phyloP scores from a whole-genome alignment of 805 yeast genomes.

The Candida montana region DNA sequence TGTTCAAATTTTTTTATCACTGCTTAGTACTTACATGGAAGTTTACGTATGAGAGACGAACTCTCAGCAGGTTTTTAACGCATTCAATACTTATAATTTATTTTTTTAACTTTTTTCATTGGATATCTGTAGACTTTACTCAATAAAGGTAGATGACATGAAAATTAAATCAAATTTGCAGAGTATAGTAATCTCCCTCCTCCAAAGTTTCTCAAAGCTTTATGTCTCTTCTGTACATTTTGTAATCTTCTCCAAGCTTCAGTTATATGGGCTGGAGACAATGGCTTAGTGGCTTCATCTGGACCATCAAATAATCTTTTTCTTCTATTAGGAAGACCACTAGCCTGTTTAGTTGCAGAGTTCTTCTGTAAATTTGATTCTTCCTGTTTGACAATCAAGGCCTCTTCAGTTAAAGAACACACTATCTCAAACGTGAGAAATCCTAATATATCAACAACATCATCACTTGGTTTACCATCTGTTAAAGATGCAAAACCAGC shows the following conservation, averaged over 20 bases:
- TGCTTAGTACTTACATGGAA: no score
- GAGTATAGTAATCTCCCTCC: slow-evolving; percentile 38
- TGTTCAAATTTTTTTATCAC: no score
- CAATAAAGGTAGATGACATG: no score
- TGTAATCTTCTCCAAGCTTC: slow-evolving; percentile 89
- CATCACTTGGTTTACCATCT: slow-evolving; percentile 91
- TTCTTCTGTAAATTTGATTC: slow-evolving; percentile 46
- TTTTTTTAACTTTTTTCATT: no score
- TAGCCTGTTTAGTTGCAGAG: slow-evolving; percentile 21
- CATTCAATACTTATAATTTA: no score
- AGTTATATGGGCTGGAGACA: slow-evolving; percentile 72
- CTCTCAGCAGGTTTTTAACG: no score
- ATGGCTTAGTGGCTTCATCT: slow-evolving; percentile 74
- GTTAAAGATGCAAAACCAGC: slow-evolving; percentile 79
- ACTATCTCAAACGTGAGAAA: slow-evolving; percentile 95
- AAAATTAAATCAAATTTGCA: slow-evolving; percentile 29
- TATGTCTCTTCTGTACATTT: slow-evolving; percentile 46
- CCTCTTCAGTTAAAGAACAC: slow-evolving; percentile 89
- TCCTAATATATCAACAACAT: slow-evolving; percentile 92
- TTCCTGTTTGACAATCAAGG: slow-evolving; percentile 68
- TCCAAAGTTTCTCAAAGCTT: slow-evolving; percentile 62
- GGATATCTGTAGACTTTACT: no score
- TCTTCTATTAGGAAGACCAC: slow-evolving; percentile 40
- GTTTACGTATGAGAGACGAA: no score
- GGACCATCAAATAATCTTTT: slow-evolving; percentile 80